Evolutionary conservation across 192 early-diverging fungal genomes (phyloP).

Genomic region (Podochytrium sp.): DNA sequence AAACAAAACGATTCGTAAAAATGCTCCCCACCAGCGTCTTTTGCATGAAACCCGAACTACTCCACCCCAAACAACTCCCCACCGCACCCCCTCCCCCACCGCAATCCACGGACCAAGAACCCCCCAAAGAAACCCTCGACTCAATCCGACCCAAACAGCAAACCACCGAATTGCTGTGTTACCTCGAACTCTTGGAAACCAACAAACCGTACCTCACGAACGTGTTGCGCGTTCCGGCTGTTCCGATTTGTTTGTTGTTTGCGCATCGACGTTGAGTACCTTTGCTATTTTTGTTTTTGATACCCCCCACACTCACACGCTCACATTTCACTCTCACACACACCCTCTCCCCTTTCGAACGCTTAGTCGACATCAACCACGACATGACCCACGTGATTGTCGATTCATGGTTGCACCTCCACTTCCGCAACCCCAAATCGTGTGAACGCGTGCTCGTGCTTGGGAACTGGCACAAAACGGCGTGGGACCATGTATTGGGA

Average conservation of each 20-base stretch:
- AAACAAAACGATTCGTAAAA: slow-evolving; percentile 57
- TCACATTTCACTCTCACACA: too few species aligned
- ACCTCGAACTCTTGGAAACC: slow-evolving; percentile 67
- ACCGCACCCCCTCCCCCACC: background rate
- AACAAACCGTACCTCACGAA: slow-evolving; percentile 71
- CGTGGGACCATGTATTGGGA: slow-evolving; percentile 46
- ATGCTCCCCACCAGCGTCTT: slow-evolving; percentile 70
- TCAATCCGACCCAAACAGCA: slow-evolving; percentile 33
- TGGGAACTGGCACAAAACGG: slow-evolving; percentile 50
- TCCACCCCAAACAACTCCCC: slow-evolving; percentile 47
- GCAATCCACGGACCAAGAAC: slow-evolving; percentile 39
- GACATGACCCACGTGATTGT: slow-evolving; percentile 60
- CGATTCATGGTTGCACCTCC: slow-evolving; percentile 60
- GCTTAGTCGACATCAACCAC: slow-evolving; percentile 61
- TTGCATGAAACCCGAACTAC: slow-evolving; percentile 58
- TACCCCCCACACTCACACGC: too few species aligned
- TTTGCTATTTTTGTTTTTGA: background rate
- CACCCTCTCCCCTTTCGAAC: background rate
- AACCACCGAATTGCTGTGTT: slow-evolving; percentile 60
- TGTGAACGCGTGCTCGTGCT: slow-evolving; percentile 51
- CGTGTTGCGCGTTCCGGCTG: slow-evolving; percentile 59
- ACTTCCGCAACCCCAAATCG: slow-evolving; percentile 45
- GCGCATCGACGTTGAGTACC: slow-evolving; percentile 55
- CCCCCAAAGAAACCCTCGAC: slow-evolving; percentile 44
- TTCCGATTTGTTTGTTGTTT: slow-evolving; percentile 63